Evolutionary conservation across 441 rosid species (phyloP), one percentile per base, ranked within the genome.

Genomic region (Adansonia gregorii): DNA sequence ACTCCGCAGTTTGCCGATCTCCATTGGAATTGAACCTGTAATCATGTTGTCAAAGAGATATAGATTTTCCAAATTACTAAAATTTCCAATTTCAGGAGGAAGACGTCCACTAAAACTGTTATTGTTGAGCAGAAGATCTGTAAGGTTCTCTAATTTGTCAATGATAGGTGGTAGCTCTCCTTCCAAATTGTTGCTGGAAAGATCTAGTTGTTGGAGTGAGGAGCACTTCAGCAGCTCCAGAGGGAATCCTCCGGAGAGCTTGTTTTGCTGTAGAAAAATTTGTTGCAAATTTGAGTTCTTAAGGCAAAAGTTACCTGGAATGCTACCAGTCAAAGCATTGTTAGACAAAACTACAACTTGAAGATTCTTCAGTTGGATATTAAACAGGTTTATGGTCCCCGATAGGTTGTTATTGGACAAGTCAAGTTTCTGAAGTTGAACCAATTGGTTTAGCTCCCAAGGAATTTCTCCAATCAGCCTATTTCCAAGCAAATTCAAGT

Each of bases 161-260:
- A 95, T 80, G 43, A 82, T 70, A 11, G 83, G 66, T 4, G 98
- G 99, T 12, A 95, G 78, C 49, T 67, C 78, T 68, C 97, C 97
- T 27, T 84, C 78, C 24, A 91, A 84, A 9, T 71, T 72, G 82
- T 93, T 95, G 74, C 87, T 86, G 0, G 97, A 88, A 72, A 95
- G 84, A 83, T 89, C 92, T 43, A 95, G 81, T 66, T 78, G 90
- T 74, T 81, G 78, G 78, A 95, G 84, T 1, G 87, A 90, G 66
- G 82, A 78, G 79, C 99, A 95, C 63, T 82, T 85, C 20, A 91
- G 80, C 39, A 93, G 77, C 84, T 85, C 92, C 71, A 59, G 49
- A 14, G 97, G 97, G 74, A 95, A 90, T 7, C 83, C 84, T n/a
- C 95, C 97, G 1, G 93, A 84, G 67, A 95, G 86, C 58, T 82